Percentiles rank a stretch among this genome's conserved stretches.
Evolutionary conservation across 2,329 filamentous ascomycete species (phyloP).

Genomic region (Xylariales sp.): DNA sequence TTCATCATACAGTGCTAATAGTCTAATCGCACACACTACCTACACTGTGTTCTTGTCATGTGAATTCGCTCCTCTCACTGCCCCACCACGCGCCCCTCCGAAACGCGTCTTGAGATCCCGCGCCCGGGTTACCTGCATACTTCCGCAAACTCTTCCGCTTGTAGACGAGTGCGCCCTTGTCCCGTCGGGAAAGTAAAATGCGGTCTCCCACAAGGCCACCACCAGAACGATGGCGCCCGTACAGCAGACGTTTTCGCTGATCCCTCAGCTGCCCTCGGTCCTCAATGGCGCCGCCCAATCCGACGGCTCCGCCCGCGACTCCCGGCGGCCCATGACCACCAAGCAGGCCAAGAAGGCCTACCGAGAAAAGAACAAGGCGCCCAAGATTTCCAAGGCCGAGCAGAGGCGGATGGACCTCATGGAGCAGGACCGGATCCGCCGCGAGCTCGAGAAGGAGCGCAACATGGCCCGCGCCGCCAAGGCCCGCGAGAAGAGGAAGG

Average conservation of each 20-base stretch:
- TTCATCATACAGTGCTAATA: too few species aligned
- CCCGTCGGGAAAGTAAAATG: too few species aligned
- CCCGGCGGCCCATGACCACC: slow-evolving; percentile 41
- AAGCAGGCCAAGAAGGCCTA: slow-evolving; percentile 51
- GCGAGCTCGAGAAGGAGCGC: slow-evolving; percentile 46
- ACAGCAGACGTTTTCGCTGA: slow-evolving; percentile 30
- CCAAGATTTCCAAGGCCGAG: slow-evolving; percentile 45
- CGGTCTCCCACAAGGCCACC: too few species aligned
- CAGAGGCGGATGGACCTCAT: slow-evolving; percentile 32
- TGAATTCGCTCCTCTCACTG: too few species aligned
- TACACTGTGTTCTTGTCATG: too few species aligned
- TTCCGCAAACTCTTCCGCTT: too few species aligned
- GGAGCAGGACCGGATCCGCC: slow-evolving; percentile 51
- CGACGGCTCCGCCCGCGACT: slow-evolving; percentile 11
- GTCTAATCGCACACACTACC: too few species aligned
- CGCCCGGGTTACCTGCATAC: too few species aligned
- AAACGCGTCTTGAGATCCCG: too few species aligned
- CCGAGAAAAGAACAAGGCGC: slow-evolving; percentile 45
- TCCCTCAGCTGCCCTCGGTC: slow-evolving; percentile 26
- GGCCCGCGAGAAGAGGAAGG: slow-evolving; percentile 51
- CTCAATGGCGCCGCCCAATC: slow-evolving; percentile 14
- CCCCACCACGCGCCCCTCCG: too few species aligned
- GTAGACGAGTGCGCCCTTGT: too few species aligned
- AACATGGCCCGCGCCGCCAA: slow-evolving; percentile 42
- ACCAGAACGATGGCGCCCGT: slow-evolving; percentile 25